Evolutionary conservation across 1,284 basidiomycete species (phyloP).

Genomic region (Phellopilus nigrolimitatus): DNA sequence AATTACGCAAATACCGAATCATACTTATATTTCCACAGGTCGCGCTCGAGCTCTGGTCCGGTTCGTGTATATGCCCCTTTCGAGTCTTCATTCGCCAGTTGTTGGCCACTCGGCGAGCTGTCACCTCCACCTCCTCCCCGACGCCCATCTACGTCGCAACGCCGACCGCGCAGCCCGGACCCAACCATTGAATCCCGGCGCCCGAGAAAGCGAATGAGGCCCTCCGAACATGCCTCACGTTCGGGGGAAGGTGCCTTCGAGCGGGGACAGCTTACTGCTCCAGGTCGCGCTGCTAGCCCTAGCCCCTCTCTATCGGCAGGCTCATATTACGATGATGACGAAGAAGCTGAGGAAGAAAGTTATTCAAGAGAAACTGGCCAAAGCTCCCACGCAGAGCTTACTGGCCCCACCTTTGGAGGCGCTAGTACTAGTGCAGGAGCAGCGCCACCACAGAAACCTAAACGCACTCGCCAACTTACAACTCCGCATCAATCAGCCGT

Average conservation of each 20-base stretch:
- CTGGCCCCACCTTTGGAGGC: background rate
- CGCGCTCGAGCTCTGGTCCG: constrained; percentile 1
- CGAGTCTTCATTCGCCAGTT: constrained; percentile 1
- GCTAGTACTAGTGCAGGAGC: constrained; percentile 24
- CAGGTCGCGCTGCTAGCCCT: constrained; percentile 9
- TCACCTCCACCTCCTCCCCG: constrained; percentile 9
- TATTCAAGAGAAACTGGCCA: constrained; percentile 3
- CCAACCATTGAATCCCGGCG: constrained; percentile 10
- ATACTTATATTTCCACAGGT: constrained; percentile 10
- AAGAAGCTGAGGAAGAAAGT: constrained; percentile 8
- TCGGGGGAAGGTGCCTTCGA: constrained; percentile 5
- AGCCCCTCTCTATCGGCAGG: constrained; percentile 8
- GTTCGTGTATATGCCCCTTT: constrained; percentile 1
- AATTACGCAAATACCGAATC: constrained; percentile 10
- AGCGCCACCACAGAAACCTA: constrained; percentile 62
- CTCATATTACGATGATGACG: constrained; percentile 6
- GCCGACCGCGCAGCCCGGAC: constrained; percentile 17
- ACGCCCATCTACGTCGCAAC: constrained; percentile 6
- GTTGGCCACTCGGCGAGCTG: constrained; percentile 5
- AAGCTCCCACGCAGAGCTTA: constrained; percentile 1
- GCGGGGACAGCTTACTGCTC: background rate
- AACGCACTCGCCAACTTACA: constrained; percentile 64
- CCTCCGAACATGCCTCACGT: constrained; percentile 6
- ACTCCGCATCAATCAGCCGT: constrained; percentile 81
- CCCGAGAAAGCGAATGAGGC: constrained; percentile 14